Evolutionary conservation across 139 green algal genomes (phyloP).

Genomic region (Picochlorum sp.): DNA sequence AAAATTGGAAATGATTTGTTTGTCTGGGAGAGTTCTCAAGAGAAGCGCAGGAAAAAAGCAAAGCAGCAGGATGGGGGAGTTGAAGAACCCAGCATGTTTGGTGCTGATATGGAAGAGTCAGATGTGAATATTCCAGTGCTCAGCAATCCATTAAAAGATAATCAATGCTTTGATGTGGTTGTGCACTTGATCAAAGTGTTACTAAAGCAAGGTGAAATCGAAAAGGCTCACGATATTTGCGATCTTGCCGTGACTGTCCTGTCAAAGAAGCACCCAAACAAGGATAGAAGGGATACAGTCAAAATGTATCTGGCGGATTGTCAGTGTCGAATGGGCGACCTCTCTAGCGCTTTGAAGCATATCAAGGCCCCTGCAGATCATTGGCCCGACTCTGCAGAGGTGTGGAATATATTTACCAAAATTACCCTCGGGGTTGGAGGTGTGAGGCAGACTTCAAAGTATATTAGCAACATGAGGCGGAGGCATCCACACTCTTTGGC

Average conservation of each 20-base stretch:
- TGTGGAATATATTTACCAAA: conserved; percentile 52
- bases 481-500: conserved; percentile 36
- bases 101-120: neutral
- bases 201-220: neutral
- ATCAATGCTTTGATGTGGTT: conserved; percentile 1
- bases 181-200: neutral
- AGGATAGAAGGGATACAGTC: conserved; percentile 26
- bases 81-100: neutral
- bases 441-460: conserved; percentile 23
- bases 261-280: conserved; percentile 10
- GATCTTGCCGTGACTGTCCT: neutral
- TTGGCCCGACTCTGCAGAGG: conserved; percentile 33
- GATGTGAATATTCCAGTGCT: neutral
- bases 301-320: conserved; percentile 27
- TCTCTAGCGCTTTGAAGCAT: conserved; percentile 10
- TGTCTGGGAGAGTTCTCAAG: neutral
- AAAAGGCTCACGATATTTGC: neutral
- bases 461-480: conserved; percentile 23
- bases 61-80: neutral
- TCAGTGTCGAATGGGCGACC: conserved; percentile 7
- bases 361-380: conserved; percentile 12
- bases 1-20: neutral
- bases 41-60: neutral
- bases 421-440: conserved; percentile 6
- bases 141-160: conserved; percentile 1